Percentiles rank a stretch among this genome's conserved stretches.
Conservation (phyloP, 495 filamentous ascomycete genomes). For the Melanomma pulvis-pyrius region DNA sequence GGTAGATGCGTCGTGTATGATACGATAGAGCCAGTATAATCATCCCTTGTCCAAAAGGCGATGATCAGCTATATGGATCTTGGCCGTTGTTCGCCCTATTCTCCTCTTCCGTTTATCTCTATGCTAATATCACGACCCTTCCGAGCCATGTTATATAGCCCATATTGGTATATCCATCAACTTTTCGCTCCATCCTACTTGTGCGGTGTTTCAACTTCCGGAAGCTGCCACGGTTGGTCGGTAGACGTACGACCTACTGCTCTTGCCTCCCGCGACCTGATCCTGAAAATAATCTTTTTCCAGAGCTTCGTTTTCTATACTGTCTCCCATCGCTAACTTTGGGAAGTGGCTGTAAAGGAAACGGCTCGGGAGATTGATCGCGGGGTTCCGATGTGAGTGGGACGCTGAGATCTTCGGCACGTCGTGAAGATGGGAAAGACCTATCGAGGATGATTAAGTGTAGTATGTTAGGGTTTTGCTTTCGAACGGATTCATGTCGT, state of each 20-base stretch:
- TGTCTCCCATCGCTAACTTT: not conserved
- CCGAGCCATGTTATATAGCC: not conserved
- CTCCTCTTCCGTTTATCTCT: too few relatives aligned
- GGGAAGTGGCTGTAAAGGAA: not conserved
- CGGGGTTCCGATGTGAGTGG: not conserved
- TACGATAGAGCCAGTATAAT: too few relatives aligned
- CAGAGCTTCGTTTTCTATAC: not conserved
- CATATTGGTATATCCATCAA: not conserved
- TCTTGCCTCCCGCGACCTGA: not conserved
- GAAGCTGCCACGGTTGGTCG: not conserved
- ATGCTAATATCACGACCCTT: too few relatives aligned
- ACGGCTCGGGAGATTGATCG: not conserved
- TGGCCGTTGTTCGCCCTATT: too few relatives aligned
- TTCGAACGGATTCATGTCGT: not conserved
- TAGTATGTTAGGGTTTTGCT: not conserved
- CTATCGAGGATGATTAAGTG: not conserved
- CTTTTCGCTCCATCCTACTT: not conserved
- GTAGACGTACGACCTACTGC: not conserved
- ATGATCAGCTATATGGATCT: too few relatives aligned
- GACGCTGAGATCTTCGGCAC: not conserved
- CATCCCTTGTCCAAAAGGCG: too few relatives aligned
- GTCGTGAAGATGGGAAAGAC: not conserved
- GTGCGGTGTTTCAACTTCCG: not conserved
- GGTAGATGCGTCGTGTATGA: too few relatives aligned
- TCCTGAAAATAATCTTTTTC: not conserved